Conservation (phyloP, 805 yeast species). For the Clavispora carvajalis region DNA sequence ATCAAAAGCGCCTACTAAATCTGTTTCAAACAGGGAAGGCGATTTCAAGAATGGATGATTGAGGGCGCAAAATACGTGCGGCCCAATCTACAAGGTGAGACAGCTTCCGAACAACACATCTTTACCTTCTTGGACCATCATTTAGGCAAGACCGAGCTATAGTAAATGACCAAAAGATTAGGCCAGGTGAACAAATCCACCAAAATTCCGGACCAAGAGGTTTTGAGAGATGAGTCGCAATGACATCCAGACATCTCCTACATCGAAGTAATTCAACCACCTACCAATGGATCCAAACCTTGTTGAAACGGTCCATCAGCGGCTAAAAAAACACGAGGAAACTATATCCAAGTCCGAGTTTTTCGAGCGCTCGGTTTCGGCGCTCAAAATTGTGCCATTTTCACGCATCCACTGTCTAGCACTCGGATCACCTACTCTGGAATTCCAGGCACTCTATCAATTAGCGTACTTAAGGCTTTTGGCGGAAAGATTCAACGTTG, state of each 20-base stretch:
- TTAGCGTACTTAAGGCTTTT: constrained; percentile 52
- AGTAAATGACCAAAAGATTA: no score
- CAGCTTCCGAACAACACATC: no score
- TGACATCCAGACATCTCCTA: neutral
- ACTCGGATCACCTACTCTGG: constrained; percentile 59
- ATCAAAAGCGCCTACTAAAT: no score
- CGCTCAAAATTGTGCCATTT: constrained; percentile 1
- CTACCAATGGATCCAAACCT: neutral
- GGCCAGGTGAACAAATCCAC: no score
- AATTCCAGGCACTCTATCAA: constrained; percentile 60
- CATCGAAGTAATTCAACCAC: neutral
- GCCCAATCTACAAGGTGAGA: no score
- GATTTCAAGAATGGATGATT: no score
- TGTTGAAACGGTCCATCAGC: neutral
- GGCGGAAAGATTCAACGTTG: constrained; percentile 14
- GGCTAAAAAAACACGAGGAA: neutral
- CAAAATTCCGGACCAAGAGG: no score
- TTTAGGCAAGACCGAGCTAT: no score
- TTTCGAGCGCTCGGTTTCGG: constrained; percentile 18
- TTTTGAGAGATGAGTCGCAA: no score
- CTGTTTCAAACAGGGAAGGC: no score
- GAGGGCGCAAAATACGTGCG: no score
- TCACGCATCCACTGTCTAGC: constrained; percentile 59
- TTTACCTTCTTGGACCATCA: no score
- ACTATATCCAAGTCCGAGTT: constrained; percentile 15